phyloP scores from a whole-genome alignment of 1,284 basidiomycete species.

The Dichomitus squalens region DNA sequence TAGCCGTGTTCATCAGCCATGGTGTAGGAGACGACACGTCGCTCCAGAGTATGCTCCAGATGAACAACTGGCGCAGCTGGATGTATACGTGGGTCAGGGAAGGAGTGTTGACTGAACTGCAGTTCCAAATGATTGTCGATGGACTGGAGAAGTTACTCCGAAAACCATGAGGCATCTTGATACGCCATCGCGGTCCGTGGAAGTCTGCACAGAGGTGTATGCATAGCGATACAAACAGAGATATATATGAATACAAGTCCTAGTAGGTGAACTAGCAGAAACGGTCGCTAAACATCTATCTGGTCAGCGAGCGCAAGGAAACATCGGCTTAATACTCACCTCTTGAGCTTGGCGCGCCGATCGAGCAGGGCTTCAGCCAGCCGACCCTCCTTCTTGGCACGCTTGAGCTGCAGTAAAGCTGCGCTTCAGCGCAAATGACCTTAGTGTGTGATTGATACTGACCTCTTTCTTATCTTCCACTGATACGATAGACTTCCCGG shows the following conservation, averaged over 20 bases:
- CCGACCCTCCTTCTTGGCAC: constrained; percentile 85
- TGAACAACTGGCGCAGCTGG: constrained; percentile 11
- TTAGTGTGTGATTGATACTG: constrained; percentile 8
- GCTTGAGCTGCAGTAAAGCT: constrained; percentile 60
- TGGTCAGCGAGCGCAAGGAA: neutral
- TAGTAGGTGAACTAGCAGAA: constrained; percentile 2
- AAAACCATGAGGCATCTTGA: neutral
- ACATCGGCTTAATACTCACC: constrained; percentile 51
- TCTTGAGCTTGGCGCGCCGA: constrained; percentile 88
- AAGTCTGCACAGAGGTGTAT: too few relatives aligned
- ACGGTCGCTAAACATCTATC: constrained; percentile 2
- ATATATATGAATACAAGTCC: neutral
- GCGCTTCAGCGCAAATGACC: constrained; percentile 1
- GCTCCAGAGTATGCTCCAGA: constrained; percentile 7
- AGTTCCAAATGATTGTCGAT: constrained; percentile 16
- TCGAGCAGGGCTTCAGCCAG: constrained; percentile 89
- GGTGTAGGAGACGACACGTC: constrained; percentile 2
- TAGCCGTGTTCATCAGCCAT: constrained; percentile 8
- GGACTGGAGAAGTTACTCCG: constrained; percentile 3
- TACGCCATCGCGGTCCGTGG: too few relatives aligned
- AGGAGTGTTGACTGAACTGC: constrained; percentile 15
- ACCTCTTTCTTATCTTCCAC: constrained; percentile 74
- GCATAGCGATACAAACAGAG: neutral
- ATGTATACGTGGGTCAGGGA: constrained; percentile 17
- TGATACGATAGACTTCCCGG: constrained; percentile 75